These are phyloP conservation scores for Ceriops zippeliana DNA, from an alignment of 345 rosid species.

Conservation along the genomic window DNA sequence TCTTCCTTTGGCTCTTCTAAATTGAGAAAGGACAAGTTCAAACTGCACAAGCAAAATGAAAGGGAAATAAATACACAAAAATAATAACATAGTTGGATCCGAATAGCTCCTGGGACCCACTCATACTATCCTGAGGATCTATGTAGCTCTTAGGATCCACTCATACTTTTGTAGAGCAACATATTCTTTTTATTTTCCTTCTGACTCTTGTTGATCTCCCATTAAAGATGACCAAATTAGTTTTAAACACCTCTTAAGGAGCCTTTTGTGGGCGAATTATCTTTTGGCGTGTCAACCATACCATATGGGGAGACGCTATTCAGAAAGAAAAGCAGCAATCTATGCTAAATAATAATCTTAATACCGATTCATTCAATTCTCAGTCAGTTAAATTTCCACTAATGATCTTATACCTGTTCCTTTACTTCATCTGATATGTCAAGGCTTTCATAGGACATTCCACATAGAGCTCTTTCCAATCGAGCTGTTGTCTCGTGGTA, in stretches of 20 bases:
- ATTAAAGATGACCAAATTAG: not conserved
- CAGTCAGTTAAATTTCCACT: not conserved
- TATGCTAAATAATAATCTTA: conserved; percentile 3
- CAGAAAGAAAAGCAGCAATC: not conserved
- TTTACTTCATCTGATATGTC: conserved; percentile 97
- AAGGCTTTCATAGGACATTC: conserved; percentile 60
- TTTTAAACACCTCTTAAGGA: not conserved
- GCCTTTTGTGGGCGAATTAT: not conserved
- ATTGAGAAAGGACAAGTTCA: conserved; percentile 84
- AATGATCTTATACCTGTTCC: conserved; percentile 61
- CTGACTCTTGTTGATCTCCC: not conserved
- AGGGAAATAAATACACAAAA: conserved; percentile 3
- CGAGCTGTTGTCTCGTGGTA: conserved; percentile 59
- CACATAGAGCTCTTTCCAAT: conserved; percentile 70
- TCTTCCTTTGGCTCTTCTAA: conserved; percentile 87
- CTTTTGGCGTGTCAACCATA: not conserved
- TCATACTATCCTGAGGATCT: too few species aligned
- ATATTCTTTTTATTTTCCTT: not conserved
- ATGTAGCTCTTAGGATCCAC: too few species aligned
- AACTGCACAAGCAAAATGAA: conserved; percentile 40
- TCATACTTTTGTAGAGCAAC: too few species aligned
- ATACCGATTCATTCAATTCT: conserved; percentile 72
- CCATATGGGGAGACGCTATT: too few species aligned
- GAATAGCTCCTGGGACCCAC: not conserved
- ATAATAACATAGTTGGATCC: not conserved